Evolutionary conservation across 2,329 filamentous ascomycete genomes (phyloP).

Genomic region (Pseudocercospora fijiensis): DNA sequence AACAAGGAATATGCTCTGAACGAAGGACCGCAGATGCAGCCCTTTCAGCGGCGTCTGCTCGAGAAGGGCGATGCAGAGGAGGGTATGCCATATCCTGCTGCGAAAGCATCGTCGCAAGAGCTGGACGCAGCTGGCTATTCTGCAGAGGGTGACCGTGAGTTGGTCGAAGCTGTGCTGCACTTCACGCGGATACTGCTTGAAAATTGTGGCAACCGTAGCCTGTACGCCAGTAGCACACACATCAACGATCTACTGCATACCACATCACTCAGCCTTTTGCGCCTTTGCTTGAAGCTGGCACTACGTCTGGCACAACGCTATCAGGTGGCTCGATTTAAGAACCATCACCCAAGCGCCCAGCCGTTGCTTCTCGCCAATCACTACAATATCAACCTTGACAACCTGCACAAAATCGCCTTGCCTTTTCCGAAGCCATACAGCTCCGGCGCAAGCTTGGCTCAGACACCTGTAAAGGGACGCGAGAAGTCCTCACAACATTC

Average conservation of each 20-base stretch:
- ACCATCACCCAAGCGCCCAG: conserved; percentile 59
- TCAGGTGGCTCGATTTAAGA: conserved; percentile 74
- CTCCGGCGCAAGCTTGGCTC: conserved; percentile 53
- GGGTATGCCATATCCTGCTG: conserved; percentile 29
- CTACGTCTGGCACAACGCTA: conserved; percentile 90
- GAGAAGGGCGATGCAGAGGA: conserved; percentile 58
- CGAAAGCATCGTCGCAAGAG: conserved; percentile 33
- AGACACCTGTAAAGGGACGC: conserved; percentile 67
- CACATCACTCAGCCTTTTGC: conserved; percentile 75
- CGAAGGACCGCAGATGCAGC: conserved; percentile 73
- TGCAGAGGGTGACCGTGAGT: conserved; percentile 72
- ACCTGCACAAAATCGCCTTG: conserved; percentile 76
- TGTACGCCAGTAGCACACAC: conserved; percentile 90
- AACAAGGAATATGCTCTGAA: conserved; percentile 76
- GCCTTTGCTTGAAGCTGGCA: conserved; percentile 74
- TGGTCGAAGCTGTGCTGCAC: conserved; percentile 75
- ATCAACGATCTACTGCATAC: conserved; percentile 87
- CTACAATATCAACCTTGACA: conserved; percentile 71
- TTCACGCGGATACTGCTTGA: conserved; percentile 88
- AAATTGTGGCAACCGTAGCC: conserved; percentile 93
- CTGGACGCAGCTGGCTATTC: conserved; percentile 56
- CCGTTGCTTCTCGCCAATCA: conserved; percentile 77
- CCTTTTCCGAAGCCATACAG: conserved; percentile 71
- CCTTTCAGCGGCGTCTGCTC: conserved; percentile 68
- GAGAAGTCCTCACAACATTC: conserved; percentile 62